Evolutionary conservation across 139 green algal genomes (phyloP).

Genomic region (Chlamydomonas applanata): DNA sequence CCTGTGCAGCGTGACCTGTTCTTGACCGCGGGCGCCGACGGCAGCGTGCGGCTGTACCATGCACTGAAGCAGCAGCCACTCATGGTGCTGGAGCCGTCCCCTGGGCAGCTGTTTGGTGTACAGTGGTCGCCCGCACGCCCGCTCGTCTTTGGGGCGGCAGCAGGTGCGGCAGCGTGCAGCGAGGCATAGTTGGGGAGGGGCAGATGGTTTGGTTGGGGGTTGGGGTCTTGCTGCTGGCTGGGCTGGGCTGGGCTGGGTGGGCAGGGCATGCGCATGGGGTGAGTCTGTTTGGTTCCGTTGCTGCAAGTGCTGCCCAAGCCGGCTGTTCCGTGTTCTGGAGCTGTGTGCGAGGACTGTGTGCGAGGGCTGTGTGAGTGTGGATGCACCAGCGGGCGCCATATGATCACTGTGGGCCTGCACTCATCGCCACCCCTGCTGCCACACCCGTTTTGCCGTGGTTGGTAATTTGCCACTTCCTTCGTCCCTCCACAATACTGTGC

Average conservation of each 20-base stretch:
- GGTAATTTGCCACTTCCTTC: too few relatives aligned
- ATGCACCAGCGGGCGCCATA: too few relatives aligned
- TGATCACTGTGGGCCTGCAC: too few relatives aligned
- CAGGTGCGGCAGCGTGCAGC: conserved; percentile 36
- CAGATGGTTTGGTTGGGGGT: not conserved
- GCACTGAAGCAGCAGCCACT: conserved; percentile 40
- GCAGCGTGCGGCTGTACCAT: conserved; percentile 51
- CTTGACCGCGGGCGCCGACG: conserved; percentile 51
- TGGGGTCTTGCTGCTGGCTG: not conserved
- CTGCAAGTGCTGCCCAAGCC: too few relatives aligned
- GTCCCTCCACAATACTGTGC: too few relatives aligned
- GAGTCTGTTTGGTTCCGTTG: not conserved
- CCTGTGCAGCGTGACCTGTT: conserved; percentile 43
- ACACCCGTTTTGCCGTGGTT: too few relatives aligned
- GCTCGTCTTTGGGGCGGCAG: conserved; percentile 53
- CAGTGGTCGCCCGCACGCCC: conserved; percentile 61
- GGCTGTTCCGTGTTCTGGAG: too few relatives aligned
- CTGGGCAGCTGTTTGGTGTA: conserved; percentile 35
- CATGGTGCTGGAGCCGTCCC: conserved; percentile 46
- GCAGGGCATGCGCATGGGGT: not conserved
- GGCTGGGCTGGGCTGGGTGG: not conserved
- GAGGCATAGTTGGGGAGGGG: not conserved
- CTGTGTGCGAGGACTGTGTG: too few relatives aligned
- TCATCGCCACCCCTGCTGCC: too few relatives aligned
- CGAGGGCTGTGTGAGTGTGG: too few relatives aligned